phyloP scores from a whole-genome alignment of 73 alveolate species.

The Paramecium octaurelia region DNA sequence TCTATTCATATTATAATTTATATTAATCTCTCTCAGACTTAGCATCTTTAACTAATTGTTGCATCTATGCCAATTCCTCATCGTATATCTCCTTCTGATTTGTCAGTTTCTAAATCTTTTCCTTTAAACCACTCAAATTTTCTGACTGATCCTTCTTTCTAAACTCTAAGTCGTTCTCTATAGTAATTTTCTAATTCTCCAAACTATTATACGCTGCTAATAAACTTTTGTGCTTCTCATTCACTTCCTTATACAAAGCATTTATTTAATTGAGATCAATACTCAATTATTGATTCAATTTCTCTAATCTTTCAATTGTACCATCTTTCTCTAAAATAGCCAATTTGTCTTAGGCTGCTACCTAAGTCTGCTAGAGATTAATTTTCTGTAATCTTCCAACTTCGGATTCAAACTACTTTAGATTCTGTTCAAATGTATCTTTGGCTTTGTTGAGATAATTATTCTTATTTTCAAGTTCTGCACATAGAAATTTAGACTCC shows the following conservation, averaged over 20 bases:
- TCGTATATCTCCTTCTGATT: neutral
- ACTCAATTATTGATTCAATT: neutral
- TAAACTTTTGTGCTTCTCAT: neutral
- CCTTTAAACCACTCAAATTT: neutral
- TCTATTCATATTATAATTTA: neutral
- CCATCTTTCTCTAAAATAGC: constrained; percentile 11
- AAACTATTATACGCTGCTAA: neutral
- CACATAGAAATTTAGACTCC: neutral
- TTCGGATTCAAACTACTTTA: constrained; percentile 18
- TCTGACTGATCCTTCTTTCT: neutral
- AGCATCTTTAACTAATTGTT: neutral
- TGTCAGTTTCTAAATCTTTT: neutral
- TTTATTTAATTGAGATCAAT: neutral
- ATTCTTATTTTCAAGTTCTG: neutral
- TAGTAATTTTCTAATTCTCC: neutral
- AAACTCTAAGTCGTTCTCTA: constrained; percentile 16
- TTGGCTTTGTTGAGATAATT: neutral
- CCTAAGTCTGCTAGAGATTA: neutral
- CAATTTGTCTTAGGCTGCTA: neutral
- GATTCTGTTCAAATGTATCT: neutral
- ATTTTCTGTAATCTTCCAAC: neutral
- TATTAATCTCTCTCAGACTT: neutral
- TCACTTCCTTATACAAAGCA: neutral
- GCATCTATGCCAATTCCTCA: neutral
- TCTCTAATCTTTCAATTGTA: neutral